Evolutionary conservation across 768 basidiomycete genomes (phyloP).

Genomic region (Psilocybe subaeruginosa): DNA sequence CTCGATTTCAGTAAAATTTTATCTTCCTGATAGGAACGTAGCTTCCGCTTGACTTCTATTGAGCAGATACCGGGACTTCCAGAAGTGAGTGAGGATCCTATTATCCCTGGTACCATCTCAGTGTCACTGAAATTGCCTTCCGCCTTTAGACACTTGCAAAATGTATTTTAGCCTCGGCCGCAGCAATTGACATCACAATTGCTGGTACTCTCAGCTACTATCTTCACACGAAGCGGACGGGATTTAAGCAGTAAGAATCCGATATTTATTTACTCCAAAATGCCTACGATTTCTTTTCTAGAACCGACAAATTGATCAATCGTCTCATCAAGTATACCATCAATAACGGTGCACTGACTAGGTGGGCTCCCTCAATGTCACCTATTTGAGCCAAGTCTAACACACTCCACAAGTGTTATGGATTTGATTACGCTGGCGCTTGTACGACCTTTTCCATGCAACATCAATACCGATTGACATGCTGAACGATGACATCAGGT

Average conservation of each 20-base stretch:
- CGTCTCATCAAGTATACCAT: slow-evolving; percentile 14
- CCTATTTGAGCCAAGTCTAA: not conserved
- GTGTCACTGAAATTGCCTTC: too few relatives aligned
- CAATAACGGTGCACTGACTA: slow-evolving; percentile 15
- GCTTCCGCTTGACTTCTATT: not conserved
- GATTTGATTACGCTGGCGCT: slow-evolving; percentile 13
- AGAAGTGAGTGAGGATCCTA: not conserved
- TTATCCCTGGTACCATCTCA: not conserved
- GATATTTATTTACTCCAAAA: not conserved
- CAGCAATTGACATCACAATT: slow-evolving; percentile 13
- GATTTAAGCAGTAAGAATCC: slow-evolving; percentile 9
- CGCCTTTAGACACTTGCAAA: slow-evolving; percentile 6
- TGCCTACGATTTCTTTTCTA: not conserved
- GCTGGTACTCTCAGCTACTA: slow-evolving; percentile 15
- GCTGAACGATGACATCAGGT: not conserved
- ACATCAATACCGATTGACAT: not conserved
- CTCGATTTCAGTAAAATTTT: not conserved
- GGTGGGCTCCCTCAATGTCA: not conserved
- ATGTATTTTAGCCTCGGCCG: slow-evolving; percentile 8
- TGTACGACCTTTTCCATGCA: not conserved
- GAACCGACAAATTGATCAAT: slow-evolving; percentile 17
- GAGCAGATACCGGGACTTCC: not conserved
- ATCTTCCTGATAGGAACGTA: not conserved
- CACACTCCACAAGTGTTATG: not conserved
- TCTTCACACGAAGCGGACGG: slow-evolving; percentile 12